Percentiles rank a stretch among this genome's conserved stretches.
phyloP scores from a whole-genome alignment of 1,284 basidiomycete species.

The Apiotrichum porosum region DNA sequence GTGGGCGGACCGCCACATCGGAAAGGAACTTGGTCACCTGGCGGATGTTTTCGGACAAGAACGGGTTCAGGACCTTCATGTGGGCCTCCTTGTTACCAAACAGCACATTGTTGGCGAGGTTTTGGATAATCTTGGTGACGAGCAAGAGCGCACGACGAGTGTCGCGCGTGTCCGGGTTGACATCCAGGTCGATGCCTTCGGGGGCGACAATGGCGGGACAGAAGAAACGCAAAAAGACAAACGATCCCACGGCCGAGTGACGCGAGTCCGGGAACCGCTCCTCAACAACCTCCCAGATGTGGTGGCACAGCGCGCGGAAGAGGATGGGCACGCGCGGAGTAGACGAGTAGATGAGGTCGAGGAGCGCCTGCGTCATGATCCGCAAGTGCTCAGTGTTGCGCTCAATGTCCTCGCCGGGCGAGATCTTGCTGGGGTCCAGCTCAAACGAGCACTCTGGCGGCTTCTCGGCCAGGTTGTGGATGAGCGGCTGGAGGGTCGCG shows the following conservation, averaged over 20 bases:
- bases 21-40: constrained; percentile 77
- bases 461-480: constrained; percentile 66
- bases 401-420: constrained; percentile 58
- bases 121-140: constrained; percentile 86
- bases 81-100: constrained; percentile 78
- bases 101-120: constrained; percentile 84
- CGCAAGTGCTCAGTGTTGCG: constrained; percentile 70
- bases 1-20: constrained; percentile 59
- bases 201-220: constrained; percentile 79
- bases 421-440: constrained; percentile 64
- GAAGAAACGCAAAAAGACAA: constrained; percentile 75
- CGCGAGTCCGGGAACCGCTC: constrained; percentile 76
- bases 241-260: constrained; percentile 80
- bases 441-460: constrained; percentile 72
- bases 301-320: constrained; percentile 79
- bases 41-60: constrained; percentile 69
- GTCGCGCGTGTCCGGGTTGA: constrained; percentile 59
- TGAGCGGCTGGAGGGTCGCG: constrained; percentile 66
- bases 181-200: constrained; percentile 72
- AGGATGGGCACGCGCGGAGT: constrained; percentile 68
- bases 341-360: constrained; percentile 69
- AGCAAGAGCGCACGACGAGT: constrained; percentile 73
- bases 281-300: constrained; percentile 75
- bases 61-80: constrained; percentile 74
- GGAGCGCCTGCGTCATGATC: constrained; percentile 67